Conservation (phyloP, 345 rosid species). For the Cardiospermum halicacabum region DNA sequence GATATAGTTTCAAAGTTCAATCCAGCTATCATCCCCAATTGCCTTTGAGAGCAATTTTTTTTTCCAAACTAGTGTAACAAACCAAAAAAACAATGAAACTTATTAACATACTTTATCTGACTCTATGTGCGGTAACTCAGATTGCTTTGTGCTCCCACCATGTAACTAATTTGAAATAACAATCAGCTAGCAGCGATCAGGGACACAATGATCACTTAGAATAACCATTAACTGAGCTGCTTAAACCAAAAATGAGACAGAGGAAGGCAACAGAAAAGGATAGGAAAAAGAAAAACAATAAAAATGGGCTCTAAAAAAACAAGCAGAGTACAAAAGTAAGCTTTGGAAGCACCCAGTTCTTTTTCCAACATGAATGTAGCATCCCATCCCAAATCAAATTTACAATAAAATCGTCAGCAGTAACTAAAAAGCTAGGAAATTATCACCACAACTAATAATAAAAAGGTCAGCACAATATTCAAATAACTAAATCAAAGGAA, state of each 20-base stretch:
- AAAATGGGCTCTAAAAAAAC: not conserved
- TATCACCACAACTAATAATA: not conserved
- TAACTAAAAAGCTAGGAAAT: not conserved
- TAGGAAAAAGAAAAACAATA: not conserved
- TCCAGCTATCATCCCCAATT: not conserved
- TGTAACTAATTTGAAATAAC: not conserved
- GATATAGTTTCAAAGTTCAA: not conserved
- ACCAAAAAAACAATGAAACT: not conserved
- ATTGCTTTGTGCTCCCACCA: not conserved
- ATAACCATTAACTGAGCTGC: not conserved
- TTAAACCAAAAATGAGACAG: not conserved
- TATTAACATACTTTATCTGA: not conserved
- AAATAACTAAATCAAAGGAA: constrained; percentile 3
- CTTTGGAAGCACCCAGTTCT: not conserved
- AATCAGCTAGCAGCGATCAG: not conserved
- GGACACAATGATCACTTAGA: not conserved
- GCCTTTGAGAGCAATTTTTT: not conserved
- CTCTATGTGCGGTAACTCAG: not conserved
- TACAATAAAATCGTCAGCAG: not conserved
- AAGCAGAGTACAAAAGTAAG: not conserved
- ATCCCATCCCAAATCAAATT: not conserved
- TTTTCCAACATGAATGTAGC: not conserved
- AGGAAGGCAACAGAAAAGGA: not conserved
- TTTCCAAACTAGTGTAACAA: not conserved
- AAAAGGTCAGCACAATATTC: no score